phyloP scores from a whole-genome alignment of 1,284 basidiomycete species.

The Apiotrichum laibachii region DNA sequence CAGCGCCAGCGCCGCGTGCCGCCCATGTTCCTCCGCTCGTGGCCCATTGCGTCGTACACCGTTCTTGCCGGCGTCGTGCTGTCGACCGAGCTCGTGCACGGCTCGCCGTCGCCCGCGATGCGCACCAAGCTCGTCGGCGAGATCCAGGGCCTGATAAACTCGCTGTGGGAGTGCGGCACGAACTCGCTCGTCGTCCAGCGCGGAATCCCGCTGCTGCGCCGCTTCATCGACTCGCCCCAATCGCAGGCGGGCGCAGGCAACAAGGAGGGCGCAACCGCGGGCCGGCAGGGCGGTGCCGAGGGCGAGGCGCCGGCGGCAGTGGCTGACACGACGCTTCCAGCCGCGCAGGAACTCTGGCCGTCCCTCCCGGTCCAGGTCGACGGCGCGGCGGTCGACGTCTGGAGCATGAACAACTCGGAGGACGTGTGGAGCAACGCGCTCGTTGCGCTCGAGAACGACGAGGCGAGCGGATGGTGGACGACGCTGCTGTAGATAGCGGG shows the following conservation, averaged over 20 bases:
- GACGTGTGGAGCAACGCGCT: constrained; percentile 26
- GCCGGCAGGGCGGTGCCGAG: not conserved
- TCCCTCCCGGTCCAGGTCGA: constrained; percentile 8
- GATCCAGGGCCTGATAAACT: constrained; percentile 20
- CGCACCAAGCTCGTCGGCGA: constrained; percentile 19
- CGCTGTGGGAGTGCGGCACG: constrained; percentile 22
- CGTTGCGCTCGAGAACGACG: constrained; percentile 24
- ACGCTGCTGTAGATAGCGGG: constrained; percentile 13
- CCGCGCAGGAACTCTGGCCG: constrained; percentile 22
- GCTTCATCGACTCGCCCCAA: constrained; percentile 20
- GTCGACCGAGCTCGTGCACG: constrained; percentile 30
- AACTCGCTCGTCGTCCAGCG: constrained; percentile 26
- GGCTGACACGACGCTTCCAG: not conserved
- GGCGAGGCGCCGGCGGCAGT: constrained; percentile 1
- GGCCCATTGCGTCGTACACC: constrained; percentile 32
- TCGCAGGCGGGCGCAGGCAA: not conserved
- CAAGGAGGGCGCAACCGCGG: not conserved
- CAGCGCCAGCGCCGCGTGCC: constrained; percentile 28
- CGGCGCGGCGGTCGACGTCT: constrained; percentile 8
- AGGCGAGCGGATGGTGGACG: constrained; percentile 25
- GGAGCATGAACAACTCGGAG: constrained; percentile 18
- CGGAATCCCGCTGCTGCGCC: constrained; percentile 17
- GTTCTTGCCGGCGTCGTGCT: constrained; percentile 32
- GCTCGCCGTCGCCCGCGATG: constrained; percentile 19
- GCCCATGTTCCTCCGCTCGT: constrained; percentile 33